Evolutionary conservation across 2,329 filamentous ascomycete species (phyloP).

Genomic region (Diaporthe citriasiana): DNA sequence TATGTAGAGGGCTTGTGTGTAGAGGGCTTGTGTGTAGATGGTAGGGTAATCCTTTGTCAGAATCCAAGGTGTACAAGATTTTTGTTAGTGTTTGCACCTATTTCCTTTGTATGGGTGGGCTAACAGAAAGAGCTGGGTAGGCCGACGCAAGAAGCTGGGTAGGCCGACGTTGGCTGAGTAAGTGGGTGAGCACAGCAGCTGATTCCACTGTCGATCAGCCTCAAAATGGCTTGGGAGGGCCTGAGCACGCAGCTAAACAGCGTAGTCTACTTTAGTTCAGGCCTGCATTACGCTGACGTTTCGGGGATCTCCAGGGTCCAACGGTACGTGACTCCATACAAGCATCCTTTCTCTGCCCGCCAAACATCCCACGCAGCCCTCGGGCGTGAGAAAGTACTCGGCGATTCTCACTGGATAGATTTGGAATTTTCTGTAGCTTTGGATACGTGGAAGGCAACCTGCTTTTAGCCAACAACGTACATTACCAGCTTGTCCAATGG

Average conservation of each 20-base stretch:
- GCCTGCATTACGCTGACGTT: background rate
- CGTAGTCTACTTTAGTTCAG: background rate
- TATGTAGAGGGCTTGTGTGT: too few species aligned
- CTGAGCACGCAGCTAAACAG: background rate
- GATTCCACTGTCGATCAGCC: background rate
- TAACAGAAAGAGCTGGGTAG: too few species aligned
- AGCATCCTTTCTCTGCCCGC: too few species aligned
- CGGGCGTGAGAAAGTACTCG: background rate
- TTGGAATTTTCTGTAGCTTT: background rate
- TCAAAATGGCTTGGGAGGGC: background rate
- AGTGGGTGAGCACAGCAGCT: background rate
- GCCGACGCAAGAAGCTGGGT: too few species aligned
- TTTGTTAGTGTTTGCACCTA: too few species aligned
- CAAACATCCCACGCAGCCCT: background rate
- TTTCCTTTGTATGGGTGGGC: too few species aligned
- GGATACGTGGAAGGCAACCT: background rate
- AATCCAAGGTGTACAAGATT: too few species aligned
- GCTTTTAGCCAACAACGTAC: background rate
- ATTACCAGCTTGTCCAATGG: background rate
- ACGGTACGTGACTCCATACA: background rate
- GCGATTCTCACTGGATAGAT: background rate
- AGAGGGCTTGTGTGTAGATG: too few species aligned
- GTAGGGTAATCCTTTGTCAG: too few species aligned
- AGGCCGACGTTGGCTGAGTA: too few species aligned
- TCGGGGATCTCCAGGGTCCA: background rate